Evolutionary conservation across 2,329 filamentous ascomycete species (phyloP).

Genomic region (Aspergillus hiratsukae): DNA sequence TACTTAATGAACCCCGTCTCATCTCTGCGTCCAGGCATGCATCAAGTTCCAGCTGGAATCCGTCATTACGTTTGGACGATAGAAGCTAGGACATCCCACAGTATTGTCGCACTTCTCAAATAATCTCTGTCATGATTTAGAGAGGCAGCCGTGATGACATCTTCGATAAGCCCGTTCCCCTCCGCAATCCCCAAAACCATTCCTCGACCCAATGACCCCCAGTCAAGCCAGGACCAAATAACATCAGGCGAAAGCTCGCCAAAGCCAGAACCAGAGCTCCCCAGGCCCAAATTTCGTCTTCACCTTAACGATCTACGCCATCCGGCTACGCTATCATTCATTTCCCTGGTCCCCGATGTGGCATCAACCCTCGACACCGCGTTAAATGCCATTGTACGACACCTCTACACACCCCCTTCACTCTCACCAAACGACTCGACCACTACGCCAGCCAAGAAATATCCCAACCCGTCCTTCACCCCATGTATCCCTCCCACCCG

Average conservation of each 20-base stretch:
- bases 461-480: slow-evolving; percentile 19
- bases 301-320: slow-evolving; percentile 45
- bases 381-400: slow-evolving; percentile 63
- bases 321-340: slow-evolving; percentile 62
- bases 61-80: not conserved
- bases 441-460: slow-evolving; percentile 6
- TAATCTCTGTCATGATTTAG: not conserved
- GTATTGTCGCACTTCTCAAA: not conserved
- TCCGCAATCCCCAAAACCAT: slow-evolving; percentile 15
- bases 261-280: slow-evolving; percentile 4
- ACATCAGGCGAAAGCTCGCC: slow-evolving; percentile 6
- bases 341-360: slow-evolving; percentile 60
- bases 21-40: not conserved
- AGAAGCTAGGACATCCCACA: not conserved
- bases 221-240: not conserved
- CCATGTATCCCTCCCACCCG: slow-evolving; percentile 60
- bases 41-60: not conserved
- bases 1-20: not conserved
- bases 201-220: not conserved
- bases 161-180: not conserved
- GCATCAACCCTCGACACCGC: slow-evolving; percentile 56
- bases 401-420: slow-evolving; percentile 58
- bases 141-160: not conserved
- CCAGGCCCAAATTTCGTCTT: slow-evolving; percentile 33
- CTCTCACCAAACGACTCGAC: not conserved